Evolutionary conservation across 768 basidiomycete species (phyloP).

Genomic region (Tephrocybe sp.): DNA sequence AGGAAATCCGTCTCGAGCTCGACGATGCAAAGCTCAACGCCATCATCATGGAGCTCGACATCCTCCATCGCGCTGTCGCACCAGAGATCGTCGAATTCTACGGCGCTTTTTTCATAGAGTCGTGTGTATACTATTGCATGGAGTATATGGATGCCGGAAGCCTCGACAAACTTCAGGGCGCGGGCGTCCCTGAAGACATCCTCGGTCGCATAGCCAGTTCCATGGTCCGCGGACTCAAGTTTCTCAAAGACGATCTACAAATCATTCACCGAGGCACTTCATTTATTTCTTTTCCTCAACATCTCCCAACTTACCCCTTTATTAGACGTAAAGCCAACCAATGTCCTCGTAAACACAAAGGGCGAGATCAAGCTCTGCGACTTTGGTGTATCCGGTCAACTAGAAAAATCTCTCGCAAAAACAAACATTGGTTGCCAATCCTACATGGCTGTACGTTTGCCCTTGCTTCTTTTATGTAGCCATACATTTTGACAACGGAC

Average conservation of each 20-base stretch:
- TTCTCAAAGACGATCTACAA: conserved; percentile 92
- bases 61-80: conserved; percentile 89
- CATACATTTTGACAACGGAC: conserved; percentile 1
- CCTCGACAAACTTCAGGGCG: conserved; percentile 73
- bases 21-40: conserved; percentile 91
- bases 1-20: conserved; percentile 98
- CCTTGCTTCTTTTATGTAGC: conserved; percentile 1
- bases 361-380: conserved; percentile 95
- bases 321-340: conserved; percentile 89
- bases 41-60: conserved; percentile 98
- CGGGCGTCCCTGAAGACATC: conserved; percentile 74
- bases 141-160: conserved; percentile 99
- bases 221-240: conserved; percentile 89
- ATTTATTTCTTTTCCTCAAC: conserved; percentile 1
- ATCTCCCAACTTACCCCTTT: conserved; percentile 7
- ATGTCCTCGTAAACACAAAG: conserved; percentile 84
- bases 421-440: conserved; percentile 99
- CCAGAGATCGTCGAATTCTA: conserved; percentile 97
- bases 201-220: conserved; percentile 75
- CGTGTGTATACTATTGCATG: conserved; percentile 99
- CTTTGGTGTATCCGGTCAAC: conserved; percentile 97
- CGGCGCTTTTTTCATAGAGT: conserved; percentile 98
- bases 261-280: conserved; percentile 62
- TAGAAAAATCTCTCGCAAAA: conserved; percentile 94
- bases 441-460: conserved; percentile 87